Percentiles rank a stretch among this genome's conserved stretches.
Conservation (phyloP, 768 basidiomycete genomes). For the Tulasnella calospora region DNA sequence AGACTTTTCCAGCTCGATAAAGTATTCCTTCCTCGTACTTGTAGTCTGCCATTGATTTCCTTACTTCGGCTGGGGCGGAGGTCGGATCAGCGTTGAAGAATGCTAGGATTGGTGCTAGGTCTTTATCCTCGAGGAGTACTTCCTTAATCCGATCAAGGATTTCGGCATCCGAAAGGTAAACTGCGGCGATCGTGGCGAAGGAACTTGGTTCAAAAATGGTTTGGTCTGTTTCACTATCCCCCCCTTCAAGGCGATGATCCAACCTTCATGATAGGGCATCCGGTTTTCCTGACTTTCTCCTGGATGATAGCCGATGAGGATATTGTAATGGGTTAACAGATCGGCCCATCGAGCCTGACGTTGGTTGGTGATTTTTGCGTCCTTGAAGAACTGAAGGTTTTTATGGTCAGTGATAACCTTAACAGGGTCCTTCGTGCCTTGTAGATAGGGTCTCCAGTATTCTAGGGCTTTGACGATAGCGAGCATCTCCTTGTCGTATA, state of each 20-base stretch:
- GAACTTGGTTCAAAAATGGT: too few relatives aligned
- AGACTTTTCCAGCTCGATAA: too few relatives aligned
- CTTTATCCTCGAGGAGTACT: too few relatives aligned
- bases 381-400: background rate
- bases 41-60: too few relatives aligned
- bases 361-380: conserved; percentile 36
- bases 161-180: too few relatives aligned
- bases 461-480: conserved; percentile 38
- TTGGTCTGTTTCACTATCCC: background rate
- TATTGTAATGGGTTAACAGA: conserved; percentile 40
- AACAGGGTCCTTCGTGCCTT: conserved; percentile 28
- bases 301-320: conserved; percentile 34
- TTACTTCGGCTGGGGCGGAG: too few relatives aligned
- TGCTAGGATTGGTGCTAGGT: too few relatives aligned
- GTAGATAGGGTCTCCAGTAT: conserved; percentile 31
- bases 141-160: too few relatives aligned
- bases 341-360: conserved; percentile 45
- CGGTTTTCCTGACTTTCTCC: background rate
- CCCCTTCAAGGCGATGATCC: background rate
- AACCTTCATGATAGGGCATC: background rate
- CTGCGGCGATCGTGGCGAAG: too few relatives aligned
- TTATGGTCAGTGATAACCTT: conserved; percentile 32
- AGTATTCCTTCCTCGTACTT: too few relatives aligned
- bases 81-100: too few relatives aligned
- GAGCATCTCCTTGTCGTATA: conserved; percentile 36